Conservation (phyloP, 352 stramenopile genomes). For the Phytophthora cactorum region DNA sequence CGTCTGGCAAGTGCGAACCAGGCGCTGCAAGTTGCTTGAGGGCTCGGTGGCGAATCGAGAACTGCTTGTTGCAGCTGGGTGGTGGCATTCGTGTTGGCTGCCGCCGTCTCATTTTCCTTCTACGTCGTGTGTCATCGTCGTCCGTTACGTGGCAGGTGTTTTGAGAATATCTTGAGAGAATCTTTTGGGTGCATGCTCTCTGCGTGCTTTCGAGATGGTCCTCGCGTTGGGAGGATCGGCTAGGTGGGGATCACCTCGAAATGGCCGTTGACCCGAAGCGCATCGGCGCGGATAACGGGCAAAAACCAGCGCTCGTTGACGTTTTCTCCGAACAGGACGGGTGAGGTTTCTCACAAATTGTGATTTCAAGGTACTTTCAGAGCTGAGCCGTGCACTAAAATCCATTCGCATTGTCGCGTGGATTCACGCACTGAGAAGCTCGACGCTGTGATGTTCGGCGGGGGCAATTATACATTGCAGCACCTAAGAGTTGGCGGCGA, state of each 20-base stretch:
- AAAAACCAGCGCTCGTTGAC: not conserved
- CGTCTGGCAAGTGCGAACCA: conserved; percentile 2
- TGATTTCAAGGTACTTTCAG: too few species aligned
- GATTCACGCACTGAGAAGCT: too few species aligned
- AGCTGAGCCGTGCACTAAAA: too few species aligned
- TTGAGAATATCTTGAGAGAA: conserved; percentile 5
- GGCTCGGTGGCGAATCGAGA: conserved; percentile 8
- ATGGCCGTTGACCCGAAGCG: conserved; percentile 21
- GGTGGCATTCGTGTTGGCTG: conserved; percentile 10
- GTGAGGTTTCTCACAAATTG: too few species aligned
- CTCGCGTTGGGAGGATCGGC: not conserved
- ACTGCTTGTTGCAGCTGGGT: conserved; percentile 12
- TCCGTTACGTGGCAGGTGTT: conserved; percentile 7
- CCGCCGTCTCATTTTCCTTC: conserved; percentile 12
- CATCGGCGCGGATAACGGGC: conserved; percentile 12
- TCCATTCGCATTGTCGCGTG: too few species aligned
- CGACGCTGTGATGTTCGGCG: too few species aligned
- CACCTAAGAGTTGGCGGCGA: too few species aligned
- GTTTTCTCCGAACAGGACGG: too few species aligned
- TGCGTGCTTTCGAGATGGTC: conserved; percentile 10
- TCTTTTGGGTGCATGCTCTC: not conserved
- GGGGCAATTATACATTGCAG: too few species aligned
- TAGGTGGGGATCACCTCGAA: not conserved
- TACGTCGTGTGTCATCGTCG: conserved; percentile 9
- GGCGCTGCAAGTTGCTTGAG: not conserved